phyloP scores from a whole-genome alignment of 2,329 filamentous ascomycete genomes.

The Colletotrichum truncatum region DNA sequence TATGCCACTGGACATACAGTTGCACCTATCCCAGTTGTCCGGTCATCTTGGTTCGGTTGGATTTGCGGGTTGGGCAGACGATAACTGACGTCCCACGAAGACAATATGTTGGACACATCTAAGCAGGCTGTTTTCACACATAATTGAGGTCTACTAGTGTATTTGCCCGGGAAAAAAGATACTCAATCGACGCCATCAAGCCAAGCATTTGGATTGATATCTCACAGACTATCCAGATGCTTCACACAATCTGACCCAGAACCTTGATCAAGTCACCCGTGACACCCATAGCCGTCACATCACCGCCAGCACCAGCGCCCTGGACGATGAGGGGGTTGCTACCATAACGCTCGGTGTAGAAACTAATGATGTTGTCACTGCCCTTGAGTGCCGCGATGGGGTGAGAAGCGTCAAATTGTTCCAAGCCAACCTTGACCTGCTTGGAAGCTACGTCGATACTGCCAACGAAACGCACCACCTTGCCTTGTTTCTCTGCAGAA shows the following conservation, averaged over 20 bases:
- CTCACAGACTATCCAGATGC: neutral
- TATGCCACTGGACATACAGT: neutral
- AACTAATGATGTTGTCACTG: conserved; percentile 98
- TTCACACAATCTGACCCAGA: conserved; percentile 71
- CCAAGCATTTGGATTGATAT: too few relatives aligned
- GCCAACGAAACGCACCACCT: conserved; percentile 93
- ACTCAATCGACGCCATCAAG: too few relatives aligned
- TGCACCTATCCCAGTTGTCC: neutral
- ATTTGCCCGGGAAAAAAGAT: too few relatives aligned
- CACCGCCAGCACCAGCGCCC: conserved; percentile 91
- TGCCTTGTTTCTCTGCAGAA: conserved; percentile 86
- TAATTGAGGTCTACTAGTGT: too few relatives aligned
- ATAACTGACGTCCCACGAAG: neutral
- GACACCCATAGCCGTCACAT: conserved; percentile 98
- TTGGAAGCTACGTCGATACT: conserved; percentile 87
- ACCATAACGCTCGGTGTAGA: conserved; percentile 96
- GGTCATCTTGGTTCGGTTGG: conserved; percentile 17
- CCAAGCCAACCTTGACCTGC: conserved; percentile 88
- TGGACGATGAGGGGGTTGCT: conserved; percentile 92
- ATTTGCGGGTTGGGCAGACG: conserved; percentile 19
- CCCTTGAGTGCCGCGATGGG: conserved; percentile 95
- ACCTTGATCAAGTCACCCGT: conserved; percentile 94
- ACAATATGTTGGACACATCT: too few relatives aligned
- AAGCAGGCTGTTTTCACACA: too few relatives aligned
- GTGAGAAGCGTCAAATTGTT: conserved; percentile 87